These are phyloP conservation scores for Dicorynia guianensis DNA, from an alignment of 306 rosid genomes.

Conservation along the genomic window DNA sequence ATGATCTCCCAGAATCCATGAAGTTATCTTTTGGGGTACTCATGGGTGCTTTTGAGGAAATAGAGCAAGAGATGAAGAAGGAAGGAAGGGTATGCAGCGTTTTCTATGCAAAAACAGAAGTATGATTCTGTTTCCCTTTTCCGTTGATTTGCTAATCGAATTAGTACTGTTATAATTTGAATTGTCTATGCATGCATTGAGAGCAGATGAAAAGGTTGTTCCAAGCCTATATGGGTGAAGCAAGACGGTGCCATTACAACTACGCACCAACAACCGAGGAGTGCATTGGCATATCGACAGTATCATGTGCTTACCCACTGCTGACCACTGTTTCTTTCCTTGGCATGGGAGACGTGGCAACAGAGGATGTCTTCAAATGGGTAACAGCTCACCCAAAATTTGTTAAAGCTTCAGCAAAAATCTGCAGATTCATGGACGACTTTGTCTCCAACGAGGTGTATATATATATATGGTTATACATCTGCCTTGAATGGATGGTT, in stretches of 20 bases:
- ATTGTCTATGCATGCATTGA: too few relatives aligned
- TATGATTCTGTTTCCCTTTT: background rate
- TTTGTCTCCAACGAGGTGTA: slow-evolving; percentile 40
- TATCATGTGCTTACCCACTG: background rate
- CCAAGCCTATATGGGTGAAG: too few relatives aligned
- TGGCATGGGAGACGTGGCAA: background rate
- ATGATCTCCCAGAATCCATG: slow-evolving; percentile 45
- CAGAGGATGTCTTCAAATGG: background rate
- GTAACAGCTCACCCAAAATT: slow-evolving; percentile 16
- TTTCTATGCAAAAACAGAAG: slow-evolving; percentile 22
- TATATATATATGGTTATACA: background rate
- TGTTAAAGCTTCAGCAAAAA: background rate
- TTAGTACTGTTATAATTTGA: too few relatives aligned
- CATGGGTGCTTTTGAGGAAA: slow-evolving; percentile 34
- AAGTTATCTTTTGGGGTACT: slow-evolving; percentile 12
- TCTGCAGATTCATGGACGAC: slow-evolving; percentile 35
- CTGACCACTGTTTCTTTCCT: background rate
- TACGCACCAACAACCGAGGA: background rate
- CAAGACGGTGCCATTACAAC: too few relatives aligned
- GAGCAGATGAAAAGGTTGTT: too few relatives aligned
- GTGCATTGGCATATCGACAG: background rate
- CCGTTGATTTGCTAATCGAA: too few relatives aligned
- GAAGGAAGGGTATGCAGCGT: slow-evolving; percentile 33
- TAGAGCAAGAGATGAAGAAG: slow-evolving; percentile 35
- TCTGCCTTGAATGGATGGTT: background rate